Conservation (phyloP, 73 alveolate genomes). For the Stentor roeselii region DNA sequence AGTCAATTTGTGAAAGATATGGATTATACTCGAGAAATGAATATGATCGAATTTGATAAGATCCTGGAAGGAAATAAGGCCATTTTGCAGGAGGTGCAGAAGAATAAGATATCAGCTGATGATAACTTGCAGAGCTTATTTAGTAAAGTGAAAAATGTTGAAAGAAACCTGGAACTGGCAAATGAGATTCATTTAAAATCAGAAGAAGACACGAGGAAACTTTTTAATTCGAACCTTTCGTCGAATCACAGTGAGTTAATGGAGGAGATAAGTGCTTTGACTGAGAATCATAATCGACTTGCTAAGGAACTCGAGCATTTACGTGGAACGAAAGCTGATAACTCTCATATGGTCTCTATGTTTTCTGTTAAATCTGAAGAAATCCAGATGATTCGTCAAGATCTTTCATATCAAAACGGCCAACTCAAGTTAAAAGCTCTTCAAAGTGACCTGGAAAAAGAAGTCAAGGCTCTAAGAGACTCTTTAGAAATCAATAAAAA, state of each 20-base stretch:
- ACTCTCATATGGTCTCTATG: not conserved
- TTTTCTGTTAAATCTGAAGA: not conserved
- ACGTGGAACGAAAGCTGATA: not conserved
- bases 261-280: not conserved
- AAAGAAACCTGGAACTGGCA: not conserved
- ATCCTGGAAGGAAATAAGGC: not conserved
- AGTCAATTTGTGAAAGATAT: not conserved
- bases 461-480: not conserved
- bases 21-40: not conserved
- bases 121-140: not conserved
- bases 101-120: not conserved
- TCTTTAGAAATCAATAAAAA: not conserved
- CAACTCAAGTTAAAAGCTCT: not conserved
- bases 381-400: not conserved
- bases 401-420: not conserved
- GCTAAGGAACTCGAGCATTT: not conserved
- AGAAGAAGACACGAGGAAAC: not conserved
- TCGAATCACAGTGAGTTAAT: not conserved
- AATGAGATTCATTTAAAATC: not conserved
- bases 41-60: not conserved
- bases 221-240: no score
- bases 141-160: not conserved
- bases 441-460: not conserved
- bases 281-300: not conserved
- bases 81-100: no score